Evolutionary conservation across 345 rosid species (phyloP), one percentile per base, ranked within the genome.

Genomic region (Capsella bursapastoris): DNA sequence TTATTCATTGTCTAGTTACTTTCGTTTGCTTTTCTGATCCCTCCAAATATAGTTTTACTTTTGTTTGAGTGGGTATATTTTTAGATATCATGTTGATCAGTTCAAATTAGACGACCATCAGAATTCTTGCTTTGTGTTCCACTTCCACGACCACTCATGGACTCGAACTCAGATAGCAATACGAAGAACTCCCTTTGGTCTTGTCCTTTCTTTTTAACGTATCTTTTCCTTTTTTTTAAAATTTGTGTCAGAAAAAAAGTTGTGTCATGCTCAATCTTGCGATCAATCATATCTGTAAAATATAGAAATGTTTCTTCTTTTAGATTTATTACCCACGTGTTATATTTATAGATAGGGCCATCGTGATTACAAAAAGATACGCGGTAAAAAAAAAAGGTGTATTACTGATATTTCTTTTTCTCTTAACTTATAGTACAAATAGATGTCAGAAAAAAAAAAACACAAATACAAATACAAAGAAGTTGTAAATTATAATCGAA

Each of bases 111-210:
- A 22, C 25, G 25, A 22, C 25, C 25, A 22, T 22, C 25, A 22
- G 25, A 22, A 22, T 22, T 35, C 14, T 7, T 50, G 11, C 43
- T 40, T 40, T 40, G 43, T 0, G 7, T 31, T 44, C 66, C 50
- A 59, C 74, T 31, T 50, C 8, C 13, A 52, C 53, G 34, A 44
- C 38, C 32, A 43, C 37, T 64, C 57, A 64, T 73, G 77, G 48
- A 44, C 51, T 72, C 71, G 47, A 64, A 72, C 77, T 64, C 57
- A 52, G 77, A 64, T 55, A 44, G 77, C 70, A 73, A 18, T 73
- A 64, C 6, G 13, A 50, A 28, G 13, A 50, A 28, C 13, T 59
- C 38, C 38, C 38, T 61, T 48, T 14, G 14, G 13, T 57, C 62
- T 34, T 57, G 16, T 57, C 44, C 14, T 34, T 6, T 41, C 0